Evolutionary conservation across 805 yeast species (phyloP), one percentile per base, ranked within the genome.

Genomic region (Nakazawaea anatomiae): DNA sequence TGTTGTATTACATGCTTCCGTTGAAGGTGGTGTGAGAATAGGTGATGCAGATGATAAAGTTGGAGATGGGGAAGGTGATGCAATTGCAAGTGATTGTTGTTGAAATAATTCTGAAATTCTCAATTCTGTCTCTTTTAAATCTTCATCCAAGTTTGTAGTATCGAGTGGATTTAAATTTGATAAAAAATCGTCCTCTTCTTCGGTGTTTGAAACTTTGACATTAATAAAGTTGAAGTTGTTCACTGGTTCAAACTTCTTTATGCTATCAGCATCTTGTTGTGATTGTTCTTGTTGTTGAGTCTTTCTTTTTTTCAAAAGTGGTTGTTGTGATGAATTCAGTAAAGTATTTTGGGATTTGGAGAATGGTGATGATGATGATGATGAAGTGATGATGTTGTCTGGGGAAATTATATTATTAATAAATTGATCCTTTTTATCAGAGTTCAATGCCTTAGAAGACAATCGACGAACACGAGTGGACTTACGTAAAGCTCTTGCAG

Each of bases 381-480:
- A 32, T 32, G 35, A 39, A 25, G 14, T 6, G 43, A 27, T 40
- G 27, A 25, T 25, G 10, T 40, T 40, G 10, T 40, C 29, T 25
- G 29, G 18, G 27, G 29, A 18, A 6, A 18, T 31, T 6, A 39
- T 8, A 42, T 47, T 39, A 47, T 47, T 47, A 42, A 42, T 42
- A 47, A 41, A 42, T 42, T 47, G 50, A 42, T 41, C 46, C 30
- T 47, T 47, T 10, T 31, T 28, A 47, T 40, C 50, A 44, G 39
- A 42, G 14, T 51, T 42, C 44, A 42, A 25, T 39, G 57, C 55
- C 46, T 54, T 54, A 11, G 47, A 54, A 30, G 60, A 56, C 43
- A 59, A 50, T 18, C 54, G 55, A 39, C 60, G 59, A 44, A 55
- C 47, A n/a, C 57, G 52, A 41, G 51, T 51, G 9, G 53, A 53